These are phyloP conservation scores for Colletotrichum liriopes DNA, from an alignment of 2,329 filamentous ascomycete genomes.

Conservation along the genomic window DNA sequence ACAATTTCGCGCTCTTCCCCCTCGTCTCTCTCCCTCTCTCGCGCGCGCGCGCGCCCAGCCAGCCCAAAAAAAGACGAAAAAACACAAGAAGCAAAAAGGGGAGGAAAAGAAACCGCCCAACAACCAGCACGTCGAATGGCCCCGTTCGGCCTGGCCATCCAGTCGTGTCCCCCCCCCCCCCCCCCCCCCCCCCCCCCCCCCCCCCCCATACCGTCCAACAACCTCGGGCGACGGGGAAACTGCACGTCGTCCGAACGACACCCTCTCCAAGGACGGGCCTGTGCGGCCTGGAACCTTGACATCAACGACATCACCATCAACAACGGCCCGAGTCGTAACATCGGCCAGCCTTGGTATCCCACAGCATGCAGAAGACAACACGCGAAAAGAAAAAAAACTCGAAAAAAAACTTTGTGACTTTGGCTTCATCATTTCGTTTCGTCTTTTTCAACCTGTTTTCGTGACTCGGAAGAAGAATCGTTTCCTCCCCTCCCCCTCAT, in stretches of 20 bases:
- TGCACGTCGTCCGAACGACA: no score
- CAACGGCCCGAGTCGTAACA: neutral
- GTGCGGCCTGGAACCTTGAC: neutral
- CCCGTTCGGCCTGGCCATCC: neutral
- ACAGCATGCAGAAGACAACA: conserved; percentile 5
- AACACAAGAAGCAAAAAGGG: no score
- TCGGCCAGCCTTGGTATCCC: conserved; percentile 22
- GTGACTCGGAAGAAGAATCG: neutral
- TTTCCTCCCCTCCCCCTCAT: neutral
- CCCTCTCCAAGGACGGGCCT: neutral
- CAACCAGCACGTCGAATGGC: no score
- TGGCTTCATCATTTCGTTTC: conserved; percentile 18
- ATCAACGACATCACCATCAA: neutral
- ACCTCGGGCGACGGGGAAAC: neutral
- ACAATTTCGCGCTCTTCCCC: neutral
- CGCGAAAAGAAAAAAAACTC: neutral
- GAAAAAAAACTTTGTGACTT: conserved; percentile 15
- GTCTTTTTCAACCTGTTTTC: conserved; percentile 5
- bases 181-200: no score
- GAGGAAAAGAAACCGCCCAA: neutral
- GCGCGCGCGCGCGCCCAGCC: neutral
- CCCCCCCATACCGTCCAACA: neutral
- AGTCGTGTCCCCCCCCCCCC: neutral
- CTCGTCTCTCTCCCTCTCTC: neutral
- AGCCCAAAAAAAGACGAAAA: neutral